Conservation (phyloP, 202 grass and related monocot species). For the Miscanthus sacchariflorus region DNA sequence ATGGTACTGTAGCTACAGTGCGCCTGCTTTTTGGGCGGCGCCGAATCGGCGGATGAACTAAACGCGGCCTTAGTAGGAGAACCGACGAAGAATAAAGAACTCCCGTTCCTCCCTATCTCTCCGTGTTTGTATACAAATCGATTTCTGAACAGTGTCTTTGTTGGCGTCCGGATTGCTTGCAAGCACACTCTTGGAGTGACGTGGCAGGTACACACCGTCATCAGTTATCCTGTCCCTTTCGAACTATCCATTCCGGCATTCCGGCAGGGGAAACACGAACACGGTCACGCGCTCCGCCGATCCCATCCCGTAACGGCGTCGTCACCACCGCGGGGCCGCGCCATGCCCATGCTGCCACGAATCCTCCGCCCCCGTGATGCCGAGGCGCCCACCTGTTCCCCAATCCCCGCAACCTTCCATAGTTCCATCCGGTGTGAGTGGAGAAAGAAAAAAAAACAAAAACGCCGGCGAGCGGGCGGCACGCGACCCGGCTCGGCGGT, state of each 20-base stretch:
- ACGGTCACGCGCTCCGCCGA: neutral
- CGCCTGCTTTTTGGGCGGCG: no score
- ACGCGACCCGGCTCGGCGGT: neutral
- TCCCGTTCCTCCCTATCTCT: no score
- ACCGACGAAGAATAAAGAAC: no score
- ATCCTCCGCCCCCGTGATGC: neutral
- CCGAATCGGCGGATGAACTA: no score
- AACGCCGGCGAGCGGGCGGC: conserved; percentile 5
- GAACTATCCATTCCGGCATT: neutral
- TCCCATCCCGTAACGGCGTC: conserved; percentile 33
- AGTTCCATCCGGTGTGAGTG: no score
- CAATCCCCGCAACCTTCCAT: neutral
- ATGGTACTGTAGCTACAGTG: no score
- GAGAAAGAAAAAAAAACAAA: no score
- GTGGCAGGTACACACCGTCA: neutral
- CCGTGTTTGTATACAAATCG: no score
- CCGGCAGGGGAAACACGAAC: neutral
- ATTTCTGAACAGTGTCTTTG: neutral
- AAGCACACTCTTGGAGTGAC: conserved; percentile 5
- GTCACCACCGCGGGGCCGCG: neutral
- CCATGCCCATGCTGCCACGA: neutral
- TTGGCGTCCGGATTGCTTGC: neutral
- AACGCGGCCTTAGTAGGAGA: no score
- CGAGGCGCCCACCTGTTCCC: neutral
- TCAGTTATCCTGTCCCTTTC: neutral